A percentile compares a stretch with the other conserved stretches of the same genome.
Conservation (phyloP, 1,139 yeast species). For the Eremothecium gossypii region DNA sequence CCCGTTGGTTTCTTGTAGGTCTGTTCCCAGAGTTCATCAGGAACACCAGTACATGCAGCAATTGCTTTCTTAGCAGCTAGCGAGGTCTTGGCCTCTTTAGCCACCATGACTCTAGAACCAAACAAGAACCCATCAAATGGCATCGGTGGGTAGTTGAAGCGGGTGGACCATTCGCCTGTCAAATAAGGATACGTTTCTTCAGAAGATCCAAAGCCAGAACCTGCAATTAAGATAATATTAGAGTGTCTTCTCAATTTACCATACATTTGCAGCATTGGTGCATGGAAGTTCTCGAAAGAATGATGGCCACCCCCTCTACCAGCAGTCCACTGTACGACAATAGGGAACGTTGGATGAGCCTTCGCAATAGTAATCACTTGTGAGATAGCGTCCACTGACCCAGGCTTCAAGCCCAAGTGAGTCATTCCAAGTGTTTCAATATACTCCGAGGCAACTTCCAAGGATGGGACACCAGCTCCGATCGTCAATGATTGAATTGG, state of each 20-base stretch:
- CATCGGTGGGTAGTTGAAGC: conserved; percentile 91
- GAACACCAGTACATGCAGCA: conserved; percentile 83
- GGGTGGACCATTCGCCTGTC: conserved; percentile 89
- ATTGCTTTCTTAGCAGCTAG: conserved; percentile 90
- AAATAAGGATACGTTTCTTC: conserved; percentile 95
- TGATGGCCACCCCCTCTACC: conserved; percentile 99
- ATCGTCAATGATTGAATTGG: conserved; percentile 94
- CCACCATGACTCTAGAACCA: conserved; percentile 96
- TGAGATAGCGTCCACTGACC: conserved; percentile 85
- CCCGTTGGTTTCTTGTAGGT: conserved; percentile 95
- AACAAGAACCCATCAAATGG: conserved; percentile 96
- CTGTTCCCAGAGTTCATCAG: conserved; percentile 82
- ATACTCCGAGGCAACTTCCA: conserved; percentile 95
- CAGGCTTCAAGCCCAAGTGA: conserved; percentile 95
- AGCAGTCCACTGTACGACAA: conserved; percentile 98
- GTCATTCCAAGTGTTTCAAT: conserved; percentile 87
- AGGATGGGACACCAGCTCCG: conserved; percentile 99
- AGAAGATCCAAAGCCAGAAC: conserved; percentile 96
- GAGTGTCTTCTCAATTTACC: conserved; percentile 86
- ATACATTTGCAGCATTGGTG: conserved; percentile 93
- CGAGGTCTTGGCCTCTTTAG: conserved; percentile 92
- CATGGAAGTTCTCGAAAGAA: conserved; percentile 97
- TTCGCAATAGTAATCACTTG: conserved; percentile 86
- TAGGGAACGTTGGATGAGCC: conserved; percentile 93
- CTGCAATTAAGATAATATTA: conserved; percentile 86